phyloP scores from a whole-genome alignment of 2,329 filamentous ascomycete species.

The Fusarium nurragi region DNA sequence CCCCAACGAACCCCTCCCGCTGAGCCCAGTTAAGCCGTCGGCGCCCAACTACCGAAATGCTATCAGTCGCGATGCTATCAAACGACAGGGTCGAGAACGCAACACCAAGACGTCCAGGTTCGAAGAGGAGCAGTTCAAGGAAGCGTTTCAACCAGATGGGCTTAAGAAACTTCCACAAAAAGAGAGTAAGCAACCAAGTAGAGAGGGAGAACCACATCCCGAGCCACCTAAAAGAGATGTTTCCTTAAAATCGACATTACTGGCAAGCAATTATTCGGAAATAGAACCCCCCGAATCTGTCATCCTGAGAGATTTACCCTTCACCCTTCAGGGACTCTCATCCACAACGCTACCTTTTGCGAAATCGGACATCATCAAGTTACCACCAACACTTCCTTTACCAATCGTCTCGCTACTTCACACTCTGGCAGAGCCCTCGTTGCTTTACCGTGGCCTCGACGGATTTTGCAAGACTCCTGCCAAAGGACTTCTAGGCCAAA shows the following conservation, averaged over 20 bases:
- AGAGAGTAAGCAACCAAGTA: constrained; percentile 50
- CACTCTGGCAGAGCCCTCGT: constrained; percentile 87
- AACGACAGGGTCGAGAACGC: constrained; percentile 51
- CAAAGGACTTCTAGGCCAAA: constrained; percentile 89
- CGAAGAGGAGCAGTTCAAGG: constrained; percentile 61
- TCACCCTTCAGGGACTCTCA: constrained; percentile 90
- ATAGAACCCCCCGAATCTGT: constrained; percentile 71
- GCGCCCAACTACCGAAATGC: constrained; percentile 52
- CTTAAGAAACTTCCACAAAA: constrained; percentile 57
- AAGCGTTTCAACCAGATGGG: constrained; percentile 65
- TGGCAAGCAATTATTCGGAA: constrained; percentile 66
- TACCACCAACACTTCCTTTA: constrained; percentile 82
- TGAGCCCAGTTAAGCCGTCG: constrained; percentile 55
- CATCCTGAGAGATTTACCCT: constrained; percentile 83
- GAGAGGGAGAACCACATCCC: constrained; percentile 49
- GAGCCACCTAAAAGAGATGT: constrained; percentile 57
- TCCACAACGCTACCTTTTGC: constrained; percentile 84
- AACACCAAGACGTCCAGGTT: constrained; percentile 50
- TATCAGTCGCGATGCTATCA: constrained; percentile 50
- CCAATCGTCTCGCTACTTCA: constrained; percentile 89
- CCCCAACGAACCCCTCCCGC: constrained; percentile 61
- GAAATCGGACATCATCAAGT: constrained; percentile 72
- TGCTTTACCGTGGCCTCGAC: constrained; percentile 86
- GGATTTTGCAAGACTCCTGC: constrained; percentile 84
- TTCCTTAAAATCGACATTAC: constrained; percentile 65